A percentile compares a stretch with the other conserved stretches of the same genome.
phyloP scores from a whole-genome alignment of 1,139 yeast species.

The Suhomyces bolitotheri region DNA sequence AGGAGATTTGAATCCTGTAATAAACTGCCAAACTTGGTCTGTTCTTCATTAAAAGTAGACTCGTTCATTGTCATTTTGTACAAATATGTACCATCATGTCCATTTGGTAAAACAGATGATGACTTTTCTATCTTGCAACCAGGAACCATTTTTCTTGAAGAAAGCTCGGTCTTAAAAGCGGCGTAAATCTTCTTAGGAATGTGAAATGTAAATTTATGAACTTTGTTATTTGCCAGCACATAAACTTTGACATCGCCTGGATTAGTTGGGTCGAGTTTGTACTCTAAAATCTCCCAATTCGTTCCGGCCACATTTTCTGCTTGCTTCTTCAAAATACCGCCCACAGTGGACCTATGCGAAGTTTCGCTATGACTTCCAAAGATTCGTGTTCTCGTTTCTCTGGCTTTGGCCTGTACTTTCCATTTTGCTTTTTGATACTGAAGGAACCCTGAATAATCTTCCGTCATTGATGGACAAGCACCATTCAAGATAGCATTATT shows the following conservation, averaged over 20 bases:
- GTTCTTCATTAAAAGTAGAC: constrained; percentile 54
- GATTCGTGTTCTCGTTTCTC: constrained; percentile 69
- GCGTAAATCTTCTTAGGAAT: constrained; percentile 75
- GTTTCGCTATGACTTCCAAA: constrained; percentile 68
- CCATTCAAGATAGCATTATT: constrained; percentile 49
- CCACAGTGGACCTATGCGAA: constrained; percentile 54
- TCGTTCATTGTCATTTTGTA: constrained; percentile 74
- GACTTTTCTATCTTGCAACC: constrained; percentile 63
- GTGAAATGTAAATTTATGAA: constrained; percentile 72
- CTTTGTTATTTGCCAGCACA: constrained; percentile 66
- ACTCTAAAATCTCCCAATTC: constrained; percentile 84
- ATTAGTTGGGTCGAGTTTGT: constrained; percentile 53
- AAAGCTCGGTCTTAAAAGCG: constrained; percentile 54
- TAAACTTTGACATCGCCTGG: constrained; percentile 80
- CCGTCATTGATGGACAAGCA: constrained; percentile 68
- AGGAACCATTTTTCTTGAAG: constrained; percentile 48
- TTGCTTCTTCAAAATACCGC: constrained; percentile 69
- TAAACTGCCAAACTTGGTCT: constrained; percentile 58
- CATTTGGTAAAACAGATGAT: constrained; percentile 67
- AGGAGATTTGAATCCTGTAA: constrained; percentile 63
- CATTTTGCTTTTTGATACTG: constrained; percentile 82
- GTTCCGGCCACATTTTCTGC: constrained; percentile 77
- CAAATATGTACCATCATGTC: constrained; percentile 56
- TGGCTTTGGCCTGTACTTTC: constrained; percentile 70
- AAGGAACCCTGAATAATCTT: constrained; percentile 76